Percentiles rank a stretch among this genome's conserved stretches.
phyloP scores from a whole-genome alignment of 1,284 basidiomycete species.

The Cryptococcus sp. region DNA sequence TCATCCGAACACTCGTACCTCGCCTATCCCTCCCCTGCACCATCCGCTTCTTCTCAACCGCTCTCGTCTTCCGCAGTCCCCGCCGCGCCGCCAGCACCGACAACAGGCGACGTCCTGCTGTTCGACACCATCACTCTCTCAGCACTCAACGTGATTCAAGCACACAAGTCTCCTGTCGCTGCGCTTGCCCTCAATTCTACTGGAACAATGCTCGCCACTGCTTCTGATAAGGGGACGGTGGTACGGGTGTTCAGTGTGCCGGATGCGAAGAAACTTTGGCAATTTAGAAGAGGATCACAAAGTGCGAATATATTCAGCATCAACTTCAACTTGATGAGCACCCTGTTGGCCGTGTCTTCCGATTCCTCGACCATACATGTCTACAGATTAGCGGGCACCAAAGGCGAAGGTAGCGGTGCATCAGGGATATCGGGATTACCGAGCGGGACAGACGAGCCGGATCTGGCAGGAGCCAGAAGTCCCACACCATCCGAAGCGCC shows the following conservation, averaged over 20 bases:
- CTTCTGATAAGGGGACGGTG: constrained; percentile 94
- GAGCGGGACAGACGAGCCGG: no score
- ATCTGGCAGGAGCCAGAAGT: constrained; percentile 10
- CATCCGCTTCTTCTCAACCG: constrained; percentile 66
- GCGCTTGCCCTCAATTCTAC: constrained; percentile 81
- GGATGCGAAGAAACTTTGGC: constrained; percentile 87
- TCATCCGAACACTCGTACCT: constrained; percentile 95
- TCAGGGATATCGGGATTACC: neutral
- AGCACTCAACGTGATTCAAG: constrained; percentile 93
- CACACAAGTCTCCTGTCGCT: constrained; percentile 92
- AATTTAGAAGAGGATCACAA: constrained; percentile 87
- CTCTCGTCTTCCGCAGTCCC: constrained; percentile 56
- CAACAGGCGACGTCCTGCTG: constrained; percentile 82
- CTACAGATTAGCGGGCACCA: constrained; percentile 69
- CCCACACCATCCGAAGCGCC: constrained; percentile 36
- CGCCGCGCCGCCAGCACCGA: constrained; percentile 54
- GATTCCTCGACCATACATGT: constrained; percentile 98
- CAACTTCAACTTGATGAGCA: constrained; percentile 84
- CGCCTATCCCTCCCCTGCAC: constrained; percentile 92
- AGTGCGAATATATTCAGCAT: constrained; percentile 86
- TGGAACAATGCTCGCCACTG: constrained; percentile 89
- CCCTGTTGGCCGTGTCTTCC: constrained; percentile 81
- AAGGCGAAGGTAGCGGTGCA: constrained; percentile 1
- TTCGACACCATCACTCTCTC: constrained; percentile 90
- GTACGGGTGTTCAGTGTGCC: constrained; percentile 94